Evolutionary conservation across 2,329 filamentous ascomycete genomes (phyloP).

Genomic region (Fonsecaea nubica): DNA sequence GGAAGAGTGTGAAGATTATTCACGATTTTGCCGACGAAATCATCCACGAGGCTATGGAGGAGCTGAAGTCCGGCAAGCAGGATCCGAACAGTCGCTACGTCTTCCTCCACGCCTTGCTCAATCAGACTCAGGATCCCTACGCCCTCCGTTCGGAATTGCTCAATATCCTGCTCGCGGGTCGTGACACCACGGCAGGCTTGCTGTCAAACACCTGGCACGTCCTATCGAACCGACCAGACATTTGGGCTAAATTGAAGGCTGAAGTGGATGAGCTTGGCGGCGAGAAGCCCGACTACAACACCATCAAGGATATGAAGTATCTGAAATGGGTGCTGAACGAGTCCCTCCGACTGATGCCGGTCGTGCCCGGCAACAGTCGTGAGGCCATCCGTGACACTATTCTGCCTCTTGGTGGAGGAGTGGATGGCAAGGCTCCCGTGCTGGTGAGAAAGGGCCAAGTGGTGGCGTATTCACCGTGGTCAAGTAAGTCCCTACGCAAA

Average conservation of each 20-base stretch:
- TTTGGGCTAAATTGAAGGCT: slow-evolving; percentile 54
- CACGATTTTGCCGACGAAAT: slow-evolving; percentile 37
- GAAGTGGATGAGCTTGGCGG: slow-evolving; percentile 40
- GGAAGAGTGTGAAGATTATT: slow-evolving; percentile 36
- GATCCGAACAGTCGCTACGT: slow-evolving; percentile 60
- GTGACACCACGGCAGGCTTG: slow-evolving; percentile 49
- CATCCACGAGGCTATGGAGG: slow-evolving; percentile 34
- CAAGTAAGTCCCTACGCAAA: slow-evolving; percentile 30
- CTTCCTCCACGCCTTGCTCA: slow-evolving; percentile 39
- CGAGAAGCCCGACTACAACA: slow-evolving; percentile 35
- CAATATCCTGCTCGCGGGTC: slow-evolving; percentile 48
- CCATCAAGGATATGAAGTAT: slow-evolving; percentile 40
- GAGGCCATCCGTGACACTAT: slow-evolving; percentile 51
- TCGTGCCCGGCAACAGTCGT: slow-evolving; percentile 50
- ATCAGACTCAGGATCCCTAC: slow-evolving; percentile 36
- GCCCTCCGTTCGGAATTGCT: slow-evolving; percentile 41
- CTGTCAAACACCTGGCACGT: slow-evolving; percentile 46
- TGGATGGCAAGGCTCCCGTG: slow-evolving; percentile 54
- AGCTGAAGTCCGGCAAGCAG: slow-evolving; percentile 22
- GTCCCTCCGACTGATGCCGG: slow-evolving; percentile 53
- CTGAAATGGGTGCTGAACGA: slow-evolving; percentile 43
- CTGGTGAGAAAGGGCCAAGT: slow-evolving; percentile 55
- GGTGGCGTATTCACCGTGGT: slow-evolving; percentile 54
- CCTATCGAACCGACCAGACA: slow-evolving; percentile 42
- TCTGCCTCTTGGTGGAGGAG: slow-evolving; percentile 58